Percentiles rank a stretch among this genome's conserved stretches.
Conservation (phyloP, 2,329 filamentous ascomycete species). For the Fusarium verticillioides region DNA sequence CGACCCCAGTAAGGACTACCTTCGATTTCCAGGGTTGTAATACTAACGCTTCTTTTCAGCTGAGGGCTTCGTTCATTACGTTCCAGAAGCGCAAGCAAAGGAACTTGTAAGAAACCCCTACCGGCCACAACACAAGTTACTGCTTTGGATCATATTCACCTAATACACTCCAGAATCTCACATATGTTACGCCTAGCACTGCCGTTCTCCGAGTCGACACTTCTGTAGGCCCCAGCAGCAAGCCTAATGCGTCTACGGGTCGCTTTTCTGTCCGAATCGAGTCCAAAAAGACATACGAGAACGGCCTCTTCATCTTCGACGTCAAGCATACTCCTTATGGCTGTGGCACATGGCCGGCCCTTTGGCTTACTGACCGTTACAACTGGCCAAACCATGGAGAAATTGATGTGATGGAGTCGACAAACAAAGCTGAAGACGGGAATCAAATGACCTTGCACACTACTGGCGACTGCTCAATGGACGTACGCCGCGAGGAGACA, state of each 20-base stretch:
- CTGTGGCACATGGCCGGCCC: conserved; percentile 72
- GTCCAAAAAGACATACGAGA: conserved; percentile 68
- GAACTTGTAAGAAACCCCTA: conserved; percentile 51
- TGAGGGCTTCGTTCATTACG: conserved; percentile 65
- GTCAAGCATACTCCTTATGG: conserved; percentile 71
- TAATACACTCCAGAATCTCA: conserved; percentile 64
- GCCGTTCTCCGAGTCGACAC: conserved; percentile 72
- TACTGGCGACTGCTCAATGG: conserved; percentile 61
- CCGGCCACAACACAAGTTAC: not conserved
- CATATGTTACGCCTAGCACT: conserved; percentile 63
- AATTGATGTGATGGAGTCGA: conserved; percentile 71
- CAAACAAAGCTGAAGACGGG: conserved; percentile 64
- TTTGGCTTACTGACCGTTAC: conserved; percentile 71
- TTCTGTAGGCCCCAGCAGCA: conserved; percentile 58
- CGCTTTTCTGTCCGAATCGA: conserved; percentile 72
- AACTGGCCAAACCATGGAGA: conserved; percentile 74
- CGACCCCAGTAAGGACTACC: conserved; percentile 55
- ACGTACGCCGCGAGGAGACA: conserved; percentile 64
- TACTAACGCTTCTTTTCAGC: conserved; percentile 45
- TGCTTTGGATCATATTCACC: not conserved
- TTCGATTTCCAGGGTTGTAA: not conserved
- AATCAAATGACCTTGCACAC: conserved; percentile 72
- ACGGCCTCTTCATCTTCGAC: conserved; percentile 76
- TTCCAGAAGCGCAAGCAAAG: conserved; percentile 55
- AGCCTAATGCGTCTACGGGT: conserved; percentile 65